These are phyloP conservation scores for Veloboletus limbatus DNA, from an alignment of 1,284 basidiomycete genomes.

Conservation along the genomic window DNA sequence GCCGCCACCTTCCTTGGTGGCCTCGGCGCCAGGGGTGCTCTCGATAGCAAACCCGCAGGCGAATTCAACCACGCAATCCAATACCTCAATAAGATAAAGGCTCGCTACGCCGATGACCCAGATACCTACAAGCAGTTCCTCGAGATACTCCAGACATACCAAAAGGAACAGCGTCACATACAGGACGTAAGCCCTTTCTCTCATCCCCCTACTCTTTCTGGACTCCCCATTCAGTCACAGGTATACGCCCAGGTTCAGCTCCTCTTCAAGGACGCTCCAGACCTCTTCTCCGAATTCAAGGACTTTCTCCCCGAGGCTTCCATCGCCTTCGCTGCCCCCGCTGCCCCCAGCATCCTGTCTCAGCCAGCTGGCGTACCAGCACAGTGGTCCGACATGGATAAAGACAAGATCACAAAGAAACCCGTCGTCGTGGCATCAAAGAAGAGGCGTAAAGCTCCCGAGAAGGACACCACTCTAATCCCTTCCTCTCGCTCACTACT, in stretches of 20 bases:
- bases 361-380: slow-evolving; percentile 39
- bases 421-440: slow-evolving; percentile 41
- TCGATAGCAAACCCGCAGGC: slow-evolving; percentile 47
- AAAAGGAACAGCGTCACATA: slow-evolving; percentile 88
- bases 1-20: slow-evolving; percentile 62
- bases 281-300: slow-evolving; percentile 94
- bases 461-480: slow-evolving; percentile 59
- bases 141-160: slow-evolving; percentile 96
- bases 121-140: slow-evolving; percentile 98
- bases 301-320: slow-evolving; percentile 86
- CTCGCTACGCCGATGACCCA: slow-evolving; percentile 85
- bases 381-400: slow-evolving; percentile 42
- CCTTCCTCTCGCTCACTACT: slow-evolving; percentile 46
- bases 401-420: slow-evolving; percentile 49
- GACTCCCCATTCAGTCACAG: slow-evolving; percentile 47
- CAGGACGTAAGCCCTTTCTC: slow-evolving; percentile 68
- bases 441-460: slow-evolving; percentile 44
- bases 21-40: slow-evolving; percentile 44
- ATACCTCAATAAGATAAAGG: slow-evolving; percentile 99
- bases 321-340: slow-evolving; percentile 37
- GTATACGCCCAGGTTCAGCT: slow-evolving; percentile 92
- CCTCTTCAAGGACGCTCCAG: slow-evolving; percentile 91
- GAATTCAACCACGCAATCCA: slow-evolving; percentile 99
- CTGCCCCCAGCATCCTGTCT: slow-evolving; percentile 41
- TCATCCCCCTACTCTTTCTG: neutral